These are phyloP conservation scores for Aspergillus viridinutans DNA, from an alignment of 2,329 filamentous ascomycete species.

Conservation along the genomic window DNA sequence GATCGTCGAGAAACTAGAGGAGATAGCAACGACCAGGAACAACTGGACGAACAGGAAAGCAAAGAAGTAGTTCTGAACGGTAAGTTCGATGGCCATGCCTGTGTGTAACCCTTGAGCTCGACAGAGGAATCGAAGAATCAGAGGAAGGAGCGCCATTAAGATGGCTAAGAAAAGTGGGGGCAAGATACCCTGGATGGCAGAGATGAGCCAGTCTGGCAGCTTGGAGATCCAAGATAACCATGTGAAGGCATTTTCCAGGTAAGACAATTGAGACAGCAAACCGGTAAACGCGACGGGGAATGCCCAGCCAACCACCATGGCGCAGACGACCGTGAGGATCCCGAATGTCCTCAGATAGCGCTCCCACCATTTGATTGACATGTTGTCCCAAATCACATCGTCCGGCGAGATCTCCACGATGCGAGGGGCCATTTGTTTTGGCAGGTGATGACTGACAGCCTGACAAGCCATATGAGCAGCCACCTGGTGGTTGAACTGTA, in stretches of 20 bases:
- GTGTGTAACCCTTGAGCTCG: constrained; percentile 76
- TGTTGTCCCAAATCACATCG: constrained; percentile 95
- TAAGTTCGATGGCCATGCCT: constrained; percentile 69
- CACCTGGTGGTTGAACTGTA: constrained; percentile 97
- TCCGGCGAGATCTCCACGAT: constrained; percentile 89
- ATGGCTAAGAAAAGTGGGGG: constrained; percentile 73
- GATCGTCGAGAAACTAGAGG: constrained; percentile 66
- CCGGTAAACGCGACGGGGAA: constrained; percentile 87
- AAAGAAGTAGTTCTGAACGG: constrained; percentile 92
- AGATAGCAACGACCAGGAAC: constrained; percentile 86
- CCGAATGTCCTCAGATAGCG: constrained; percentile 68
- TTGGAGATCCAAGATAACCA: constrained; percentile 69
- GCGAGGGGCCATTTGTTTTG: constrained; percentile 87
- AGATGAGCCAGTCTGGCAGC: constrained; percentile 58
- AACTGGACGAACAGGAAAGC: constrained; percentile 90
- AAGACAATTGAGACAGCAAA: constrained; percentile 70
- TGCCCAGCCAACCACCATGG: constrained; percentile 83
- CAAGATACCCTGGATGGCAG: constrained; percentile 77
- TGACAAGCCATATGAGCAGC: constrained; percentile 98
- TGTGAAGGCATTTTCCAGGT: constrained; percentile 58
- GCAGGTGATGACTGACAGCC: constrained; percentile 81
- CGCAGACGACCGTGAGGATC: constrained; percentile 62
- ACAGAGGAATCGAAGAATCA: constrained; percentile 71
- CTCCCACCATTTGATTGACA: constrained; percentile 94
- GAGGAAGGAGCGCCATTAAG: constrained; percentile 73